Evolutionary conservation across 441 rosid genomes (phyloP).

Genomic region (Adansonia rubrostipa): DNA sequence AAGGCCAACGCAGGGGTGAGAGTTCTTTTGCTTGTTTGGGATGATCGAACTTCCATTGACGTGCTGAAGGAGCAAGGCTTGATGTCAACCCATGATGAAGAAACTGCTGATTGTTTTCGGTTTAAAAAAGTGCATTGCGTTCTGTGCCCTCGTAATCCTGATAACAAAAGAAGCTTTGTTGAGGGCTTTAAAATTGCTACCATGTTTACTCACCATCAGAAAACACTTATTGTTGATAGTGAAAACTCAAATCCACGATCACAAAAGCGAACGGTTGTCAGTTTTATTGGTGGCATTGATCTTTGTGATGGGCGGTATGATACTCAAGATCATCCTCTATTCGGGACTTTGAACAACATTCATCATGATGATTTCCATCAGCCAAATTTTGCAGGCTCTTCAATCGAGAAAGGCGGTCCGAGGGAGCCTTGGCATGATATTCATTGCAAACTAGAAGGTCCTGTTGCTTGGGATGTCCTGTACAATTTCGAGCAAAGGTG

Average conservation of each 20-base stretch:
- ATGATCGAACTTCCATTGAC: slow-evolving; percentile 42
- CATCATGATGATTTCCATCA: slow-evolving; percentile 45
- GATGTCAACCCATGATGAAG: slow-evolving; percentile 50
- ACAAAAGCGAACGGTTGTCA: slow-evolving; percentile 33
- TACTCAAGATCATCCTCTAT: slow-evolving; percentile 41
- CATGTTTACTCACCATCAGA: slow-evolving; percentile 53
- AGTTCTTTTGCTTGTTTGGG: slow-evolving; percentile 50
- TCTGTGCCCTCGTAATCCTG: slow-evolving; percentile 45
- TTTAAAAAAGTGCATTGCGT: slow-evolving; percentile 36
- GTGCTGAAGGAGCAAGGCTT: slow-evolving; percentile 38
- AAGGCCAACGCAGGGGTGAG: slow-evolving; percentile 44
- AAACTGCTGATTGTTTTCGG: slow-evolving; percentile 35
- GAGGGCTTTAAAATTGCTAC: slow-evolving; percentile 36
- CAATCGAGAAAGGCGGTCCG: slow-evolving; percentile 42
- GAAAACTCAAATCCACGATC: slow-evolving; percentile 17
- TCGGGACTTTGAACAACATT: slow-evolving; percentile 31
- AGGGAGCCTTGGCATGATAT: slow-evolving; percentile 55
- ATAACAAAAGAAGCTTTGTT: slow-evolving; percentile 33
- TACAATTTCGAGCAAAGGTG: slow-evolving; percentile 41
- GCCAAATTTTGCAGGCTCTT: slow-evolving; percentile 34
- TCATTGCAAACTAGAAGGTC: slow-evolving; percentile 46
- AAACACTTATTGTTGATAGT: slow-evolving; percentile 34
- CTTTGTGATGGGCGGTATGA: slow-evolving; percentile 48
- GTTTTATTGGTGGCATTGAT: slow-evolving; percentile 48
- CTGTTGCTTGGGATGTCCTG: slow-evolving; percentile 46